A percentile compares a stretch with the other conserved stretches of the same genome.
phyloP scores from a whole-genome alignment of 2,329 filamentous ascomycete genomes.

The Aspergillus flavus region DNA sequence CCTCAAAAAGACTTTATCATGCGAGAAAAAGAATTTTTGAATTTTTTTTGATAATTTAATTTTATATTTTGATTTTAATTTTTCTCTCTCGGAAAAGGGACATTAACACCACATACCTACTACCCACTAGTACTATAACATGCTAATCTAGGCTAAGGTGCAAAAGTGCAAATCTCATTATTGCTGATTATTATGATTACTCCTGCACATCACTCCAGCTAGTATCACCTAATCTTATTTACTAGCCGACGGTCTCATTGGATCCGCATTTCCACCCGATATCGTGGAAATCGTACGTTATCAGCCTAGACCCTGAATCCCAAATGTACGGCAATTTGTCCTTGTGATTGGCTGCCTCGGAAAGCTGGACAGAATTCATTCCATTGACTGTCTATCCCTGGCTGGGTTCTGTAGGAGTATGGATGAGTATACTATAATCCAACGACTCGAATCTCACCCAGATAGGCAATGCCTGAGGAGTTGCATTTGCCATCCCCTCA shows the following conservation, averaged over 20 bases:
- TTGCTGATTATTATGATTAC: background rate
- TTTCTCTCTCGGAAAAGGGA: no score
- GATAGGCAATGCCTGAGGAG: background rate
- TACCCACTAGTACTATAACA: no score
- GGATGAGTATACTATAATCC: no score
- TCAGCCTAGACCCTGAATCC: background rate
- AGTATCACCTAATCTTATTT: background rate
- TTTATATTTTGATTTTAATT: background rate
- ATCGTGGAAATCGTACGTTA: background rate
- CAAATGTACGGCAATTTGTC: background rate
- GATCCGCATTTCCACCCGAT: background rate
- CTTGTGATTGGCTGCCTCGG: background rate
- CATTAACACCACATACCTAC: background rate
- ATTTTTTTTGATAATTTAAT: background rate
- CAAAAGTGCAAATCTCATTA: background rate
- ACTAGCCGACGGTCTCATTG: background rate
- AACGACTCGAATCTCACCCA: background rate
- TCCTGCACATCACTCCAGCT: constrained; percentile 6
- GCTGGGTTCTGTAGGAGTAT: background rate
- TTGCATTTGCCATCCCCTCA: background rate
- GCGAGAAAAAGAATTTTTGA: background rate
- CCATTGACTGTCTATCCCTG: background rate
- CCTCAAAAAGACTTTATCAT: background rate
- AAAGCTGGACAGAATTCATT: background rate
- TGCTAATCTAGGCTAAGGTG: background rate